Conservation (phyloP, 257 asterid species). For the Misopates orontium region DNA sequence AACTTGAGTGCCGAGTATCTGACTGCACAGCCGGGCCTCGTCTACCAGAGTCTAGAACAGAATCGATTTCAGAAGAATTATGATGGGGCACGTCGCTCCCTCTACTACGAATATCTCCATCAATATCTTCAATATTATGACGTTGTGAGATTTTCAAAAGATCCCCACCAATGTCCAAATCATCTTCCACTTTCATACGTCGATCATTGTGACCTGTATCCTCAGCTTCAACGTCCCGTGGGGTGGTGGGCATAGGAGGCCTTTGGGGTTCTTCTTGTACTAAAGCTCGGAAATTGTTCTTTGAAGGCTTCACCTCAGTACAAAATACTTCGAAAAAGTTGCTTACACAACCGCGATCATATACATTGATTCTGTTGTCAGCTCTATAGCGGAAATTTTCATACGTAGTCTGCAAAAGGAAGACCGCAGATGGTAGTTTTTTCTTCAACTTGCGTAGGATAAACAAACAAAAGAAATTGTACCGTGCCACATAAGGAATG, state of each 20-base stretch:
- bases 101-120: conserved; percentile 86
- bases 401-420: conserved; percentile 77
- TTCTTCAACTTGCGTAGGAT: not conserved
- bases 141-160: conserved; percentile 93
- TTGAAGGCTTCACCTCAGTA: conserved; percentile 81
- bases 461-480: not conserved
- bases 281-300: conserved; percentile 74
- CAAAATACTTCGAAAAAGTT: conserved; percentile 89
- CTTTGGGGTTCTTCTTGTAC: conserved; percentile 79
- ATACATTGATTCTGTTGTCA: conserved; percentile 77
- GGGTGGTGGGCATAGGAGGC: conserved; percentile 48
- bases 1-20: conserved; percentile 52
- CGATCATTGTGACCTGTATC: conserved; percentile 59
- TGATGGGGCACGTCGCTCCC: conserved; percentile 77
- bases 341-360: conserved; percentile 79
- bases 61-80: conserved; percentile 68
- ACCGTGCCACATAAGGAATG: conserved; percentile 3
- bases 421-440: conserved; percentile 19
- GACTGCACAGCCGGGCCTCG: conserved; percentile 48
- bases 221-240: conserved; percentile 55
- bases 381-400: conserved; percentile 94
- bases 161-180: conserved; percentile 88
- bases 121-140: conserved; percentile 85
- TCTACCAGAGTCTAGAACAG: conserved; percentile 71
- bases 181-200: conserved; percentile 84